phyloP scores from a whole-genome alignment of 208 protist genomes.

The Naegleria fowleri region DNA sequence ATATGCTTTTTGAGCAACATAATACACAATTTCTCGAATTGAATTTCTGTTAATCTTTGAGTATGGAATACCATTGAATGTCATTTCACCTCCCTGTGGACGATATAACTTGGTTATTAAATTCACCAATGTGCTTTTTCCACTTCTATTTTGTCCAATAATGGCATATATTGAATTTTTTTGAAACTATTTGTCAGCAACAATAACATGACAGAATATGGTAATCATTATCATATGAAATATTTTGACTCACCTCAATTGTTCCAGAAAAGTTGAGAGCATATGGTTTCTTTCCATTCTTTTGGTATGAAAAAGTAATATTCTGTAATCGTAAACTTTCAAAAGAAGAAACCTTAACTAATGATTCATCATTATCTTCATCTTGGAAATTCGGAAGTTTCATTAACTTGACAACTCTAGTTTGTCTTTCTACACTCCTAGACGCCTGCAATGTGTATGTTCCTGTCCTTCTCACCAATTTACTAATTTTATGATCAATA shows the following conservation, averaged over 20 bases:
- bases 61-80: background rate
- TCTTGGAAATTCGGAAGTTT: background rate
- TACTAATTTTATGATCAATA: background rate
- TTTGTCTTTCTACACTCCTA: background rate
- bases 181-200: background rate
- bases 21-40: conserved; percentile 14
- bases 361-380: background rate
- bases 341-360: background rate
- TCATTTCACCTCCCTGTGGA: background rate
- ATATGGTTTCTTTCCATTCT: background rate
- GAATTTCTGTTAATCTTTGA: background rate
- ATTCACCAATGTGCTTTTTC: conserved; percentile 26
- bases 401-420: background rate
- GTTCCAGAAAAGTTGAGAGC: background rate
- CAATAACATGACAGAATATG: no score
- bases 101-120: conserved; percentile 20
- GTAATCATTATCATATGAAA: background rate
- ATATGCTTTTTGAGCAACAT: conserved; percentile 29
- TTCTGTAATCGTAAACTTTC: background rate
- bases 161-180: conserved; percentile 14
- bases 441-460: background rate
- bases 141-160: conserved; percentile 32
- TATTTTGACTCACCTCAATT: background rate
- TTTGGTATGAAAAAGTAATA: background rate
- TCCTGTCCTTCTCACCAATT: conserved; percentile 4